Evolutionary conservation across 371 early-diverging fungal species (phyloP).

Genomic region (Mucor circinelloides): DNA sequence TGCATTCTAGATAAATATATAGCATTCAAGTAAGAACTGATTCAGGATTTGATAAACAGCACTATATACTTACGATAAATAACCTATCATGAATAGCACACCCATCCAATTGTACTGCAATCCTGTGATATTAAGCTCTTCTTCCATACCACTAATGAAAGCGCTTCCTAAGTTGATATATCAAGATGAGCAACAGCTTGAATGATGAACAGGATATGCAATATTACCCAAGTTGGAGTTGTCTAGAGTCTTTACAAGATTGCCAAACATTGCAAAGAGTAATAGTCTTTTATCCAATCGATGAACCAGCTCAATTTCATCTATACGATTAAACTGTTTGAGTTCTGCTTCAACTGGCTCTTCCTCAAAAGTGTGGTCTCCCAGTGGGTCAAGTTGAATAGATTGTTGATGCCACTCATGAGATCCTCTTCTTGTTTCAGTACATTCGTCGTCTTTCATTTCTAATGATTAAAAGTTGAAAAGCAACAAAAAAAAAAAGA

Average conservation of each 20-base stretch:
- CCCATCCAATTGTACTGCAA: conserved; percentile 53
- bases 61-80: conserved; percentile 33
- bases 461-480: not conserved
- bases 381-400: not conserved
- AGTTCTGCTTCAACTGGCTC: not conserved
- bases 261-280: conserved; percentile 50
- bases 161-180: conserved; percentile 33
- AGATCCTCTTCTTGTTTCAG: not conserved
- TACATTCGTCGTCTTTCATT: not conserved
- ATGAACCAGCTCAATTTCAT: conserved; percentile 33
- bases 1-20: conserved; percentile 45
- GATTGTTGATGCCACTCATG: not conserved
- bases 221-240: conserved; percentile 41
- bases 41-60: not conserved
- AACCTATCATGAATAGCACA: conserved; percentile 44
- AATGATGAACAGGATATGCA: not conserved
- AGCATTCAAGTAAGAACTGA: not conserved
- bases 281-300: conserved; percentile 41
- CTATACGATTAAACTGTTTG: conserved; percentile 1
- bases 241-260: conserved; percentile 45
- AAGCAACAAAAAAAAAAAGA: not conserved
- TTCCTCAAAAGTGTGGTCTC: not conserved
- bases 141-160: conserved; percentile 57
- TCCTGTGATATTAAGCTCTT: conserved; percentile 41
- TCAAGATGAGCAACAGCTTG: not conserved